Percentiles rank a stretch among this genome's conserved stretches.
These are phyloP conservation scores for Boletus vinaceobasis DNA, from an alignment of 768 basidiomycete genomes.

Conservation along the genomic window DNA sequence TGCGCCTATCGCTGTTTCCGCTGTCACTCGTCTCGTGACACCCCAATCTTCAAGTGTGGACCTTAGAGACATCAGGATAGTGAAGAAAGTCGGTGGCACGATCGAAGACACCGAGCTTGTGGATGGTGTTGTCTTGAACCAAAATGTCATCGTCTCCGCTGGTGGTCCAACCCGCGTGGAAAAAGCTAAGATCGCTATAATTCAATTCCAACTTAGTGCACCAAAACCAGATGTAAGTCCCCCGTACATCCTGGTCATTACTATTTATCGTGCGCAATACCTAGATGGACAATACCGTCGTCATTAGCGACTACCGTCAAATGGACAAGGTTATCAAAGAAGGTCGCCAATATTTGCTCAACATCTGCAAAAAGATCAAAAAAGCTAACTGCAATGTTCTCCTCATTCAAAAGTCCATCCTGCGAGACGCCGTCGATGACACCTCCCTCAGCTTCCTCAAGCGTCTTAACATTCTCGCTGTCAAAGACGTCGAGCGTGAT, in stretches of 20 bases:
- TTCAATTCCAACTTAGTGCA: slow-evolving; percentile 96
- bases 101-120: slow-evolving; percentile 98
- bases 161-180: slow-evolving; percentile 95
- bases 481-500: slow-evolving; percentile 97
- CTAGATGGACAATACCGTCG: slow-evolving; percentile 99
- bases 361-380: slow-evolving; percentile 98
- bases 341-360: slow-evolving; percentile 95
- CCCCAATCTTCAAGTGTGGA: slow-evolving; percentile 93
- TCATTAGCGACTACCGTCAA: slow-evolving; percentile 98
- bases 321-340: slow-evolving; percentile 99
- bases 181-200: slow-evolving; percentile 97
- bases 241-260: background rate
- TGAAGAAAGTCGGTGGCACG: slow-evolving; percentile 98
- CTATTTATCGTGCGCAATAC: background rate
- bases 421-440: slow-evolving; percentile 98
- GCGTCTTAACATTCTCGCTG: slow-evolving; percentile 90
- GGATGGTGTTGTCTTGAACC: slow-evolving; percentile 96
- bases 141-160: slow-evolving; percentile 85
- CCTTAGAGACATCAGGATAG: slow-evolving; percentile 90
- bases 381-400: slow-evolving; percentile 99
- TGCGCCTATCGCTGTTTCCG: slow-evolving; percentile 97
- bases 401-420: slow-evolving; percentile 98
- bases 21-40: slow-evolving; percentile 88
- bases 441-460: slow-evolving; percentile 96
- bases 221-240: slow-evolving; percentile 92